Evolutionary conservation across 2,329 filamentous ascomycete genomes (phyloP).

Genomic region (Chaetomiaceae sp.): DNA sequence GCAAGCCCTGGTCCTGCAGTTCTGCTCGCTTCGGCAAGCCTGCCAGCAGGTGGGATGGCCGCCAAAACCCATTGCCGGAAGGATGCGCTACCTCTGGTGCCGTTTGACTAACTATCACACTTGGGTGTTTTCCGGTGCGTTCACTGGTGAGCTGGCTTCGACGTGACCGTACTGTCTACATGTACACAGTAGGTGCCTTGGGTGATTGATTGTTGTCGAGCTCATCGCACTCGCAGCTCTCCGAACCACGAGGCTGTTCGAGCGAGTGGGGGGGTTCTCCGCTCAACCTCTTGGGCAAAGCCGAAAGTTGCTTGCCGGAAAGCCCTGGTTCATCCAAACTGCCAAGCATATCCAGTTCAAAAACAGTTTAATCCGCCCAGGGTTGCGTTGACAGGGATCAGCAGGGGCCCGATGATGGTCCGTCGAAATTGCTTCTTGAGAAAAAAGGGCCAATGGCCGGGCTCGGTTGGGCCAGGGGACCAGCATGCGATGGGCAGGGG

Average conservation of each 20-base stretch:
- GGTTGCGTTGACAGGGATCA: slow-evolving; percentile 23
- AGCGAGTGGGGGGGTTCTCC: too few relatives aligned
- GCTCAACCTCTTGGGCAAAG: too few relatives aligned
- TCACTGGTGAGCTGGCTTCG: too few relatives aligned
- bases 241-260: too few relatives aligned
- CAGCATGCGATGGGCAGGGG: slow-evolving; percentile 10
- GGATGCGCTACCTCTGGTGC: neutral
- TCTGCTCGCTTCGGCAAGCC: neutral
- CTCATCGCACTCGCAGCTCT: neutral
- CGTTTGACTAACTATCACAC: too few relatives aligned
- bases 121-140: too few relatives aligned
- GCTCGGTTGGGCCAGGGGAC: slow-evolving; percentile 13
- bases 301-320: slow-evolving; percentile 13
- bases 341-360: slow-evolving; percentile 17
- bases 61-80: neutral
- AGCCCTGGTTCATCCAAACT: slow-evolving; percentile 15
- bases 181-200: too few relatives aligned
- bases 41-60: neutral
- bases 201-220: too few relatives aligned
- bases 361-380: slow-evolving; percentile 23
- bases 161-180: too few relatives aligned
- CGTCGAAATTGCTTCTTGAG: slow-evolving; percentile 28
- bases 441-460: slow-evolving; percentile 21
- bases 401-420: slow-evolving; percentile 26
- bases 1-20: slow-evolving; percentile 3